phyloP scores from a whole-genome alignment of 306 rosid species.

The Trifolium subterraneum region DNA sequence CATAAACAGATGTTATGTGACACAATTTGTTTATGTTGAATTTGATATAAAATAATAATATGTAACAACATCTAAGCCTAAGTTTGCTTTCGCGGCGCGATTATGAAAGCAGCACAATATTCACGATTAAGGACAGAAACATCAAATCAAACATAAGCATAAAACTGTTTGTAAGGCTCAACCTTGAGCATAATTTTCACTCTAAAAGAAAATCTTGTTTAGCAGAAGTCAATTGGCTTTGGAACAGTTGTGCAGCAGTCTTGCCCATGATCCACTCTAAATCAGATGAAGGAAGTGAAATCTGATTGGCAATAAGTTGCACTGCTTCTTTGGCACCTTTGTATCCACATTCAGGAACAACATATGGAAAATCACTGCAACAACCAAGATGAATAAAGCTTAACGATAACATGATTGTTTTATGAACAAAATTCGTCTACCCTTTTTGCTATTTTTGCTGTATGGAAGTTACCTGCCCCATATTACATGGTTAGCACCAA shows the following conservation, averaged over 20 bases:
- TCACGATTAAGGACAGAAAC: neutral
- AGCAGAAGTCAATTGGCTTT: constrained; percentile 38
- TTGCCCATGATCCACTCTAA: constrained; percentile 85
- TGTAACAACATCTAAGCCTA: too few species aligned
- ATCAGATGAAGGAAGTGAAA: constrained; percentile 60
- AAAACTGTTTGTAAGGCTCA: neutral
- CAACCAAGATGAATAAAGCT: neutral
- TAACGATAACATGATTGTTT: constrained; percentile 22
- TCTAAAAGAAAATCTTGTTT: constrained; percentile 10
- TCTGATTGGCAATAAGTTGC: constrained; percentile 51
- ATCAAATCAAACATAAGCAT: too few species aligned
- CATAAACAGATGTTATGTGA: neutral
- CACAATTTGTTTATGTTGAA: neutral
- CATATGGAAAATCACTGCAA: constrained; percentile 87
- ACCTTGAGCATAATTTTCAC: neutral
- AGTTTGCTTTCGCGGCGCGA: too few species aligned
- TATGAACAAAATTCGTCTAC: neutral
- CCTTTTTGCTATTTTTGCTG: neutral
- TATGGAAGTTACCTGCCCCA: constrained; percentile 74
- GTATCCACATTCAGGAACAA: constrained; percentile 80
- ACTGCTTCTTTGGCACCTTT: constrained; percentile 77
- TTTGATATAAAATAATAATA: neutral
- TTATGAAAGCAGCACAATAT: neutral
- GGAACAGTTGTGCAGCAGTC: constrained; percentile 64
- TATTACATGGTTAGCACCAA: constrained; percentile 83